Evolutionary conservation across 176 grass and related monocot species (phyloP).

Genomic region (Oryza glumipatula): DNA sequence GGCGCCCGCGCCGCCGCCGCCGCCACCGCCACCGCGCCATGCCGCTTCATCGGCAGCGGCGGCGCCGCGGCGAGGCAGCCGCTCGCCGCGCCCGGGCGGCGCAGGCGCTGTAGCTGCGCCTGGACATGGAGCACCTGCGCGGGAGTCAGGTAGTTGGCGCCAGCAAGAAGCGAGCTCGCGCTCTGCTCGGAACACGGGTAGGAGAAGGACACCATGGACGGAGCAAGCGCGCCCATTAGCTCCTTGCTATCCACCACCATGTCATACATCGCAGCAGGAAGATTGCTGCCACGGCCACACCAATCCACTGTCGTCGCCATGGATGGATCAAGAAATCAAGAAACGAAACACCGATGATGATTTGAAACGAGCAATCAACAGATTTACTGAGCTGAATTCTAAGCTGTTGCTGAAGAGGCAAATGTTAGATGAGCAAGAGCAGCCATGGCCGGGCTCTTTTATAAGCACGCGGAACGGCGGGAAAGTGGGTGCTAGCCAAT

Average conservation of each 20-base stretch:
- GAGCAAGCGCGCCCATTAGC: constrained; percentile 50
- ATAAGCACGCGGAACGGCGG: constrained; percentile 36
- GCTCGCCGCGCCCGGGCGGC: not conserved
- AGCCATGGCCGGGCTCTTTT: constrained; percentile 46
- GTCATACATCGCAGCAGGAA: constrained; percentile 37
- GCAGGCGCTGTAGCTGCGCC: constrained; percentile 46
- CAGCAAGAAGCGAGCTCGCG: constrained; percentile 18
- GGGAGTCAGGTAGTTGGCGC: constrained; percentile 38
- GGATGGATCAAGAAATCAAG: constrained; percentile 19
- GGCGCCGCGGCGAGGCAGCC: constrained; percentile 28
- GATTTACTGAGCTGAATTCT: not conserved
- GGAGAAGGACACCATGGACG: constrained; percentile 25
- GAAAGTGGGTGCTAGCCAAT: constrained; percentile 27
- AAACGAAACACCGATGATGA: not conserved
- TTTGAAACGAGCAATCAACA: not conserved
- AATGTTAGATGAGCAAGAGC: constrained; percentile 33
- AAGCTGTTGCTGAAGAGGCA: not conserved
- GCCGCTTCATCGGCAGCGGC: constrained; percentile 70
- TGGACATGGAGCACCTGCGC: constrained; percentile 42
- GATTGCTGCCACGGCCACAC: constrained; percentile 4
- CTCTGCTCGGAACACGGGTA: constrained; percentile 40
- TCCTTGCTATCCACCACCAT: constrained; percentile 43
- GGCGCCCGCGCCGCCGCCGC: not conserved
- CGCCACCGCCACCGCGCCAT: not conserved
- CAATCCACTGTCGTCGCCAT: constrained; percentile 69